Evolutionary conservation across 2,329 filamentous ascomycete genomes (phyloP).

Genomic region (Pseudogymnoascus destructans): DNA sequence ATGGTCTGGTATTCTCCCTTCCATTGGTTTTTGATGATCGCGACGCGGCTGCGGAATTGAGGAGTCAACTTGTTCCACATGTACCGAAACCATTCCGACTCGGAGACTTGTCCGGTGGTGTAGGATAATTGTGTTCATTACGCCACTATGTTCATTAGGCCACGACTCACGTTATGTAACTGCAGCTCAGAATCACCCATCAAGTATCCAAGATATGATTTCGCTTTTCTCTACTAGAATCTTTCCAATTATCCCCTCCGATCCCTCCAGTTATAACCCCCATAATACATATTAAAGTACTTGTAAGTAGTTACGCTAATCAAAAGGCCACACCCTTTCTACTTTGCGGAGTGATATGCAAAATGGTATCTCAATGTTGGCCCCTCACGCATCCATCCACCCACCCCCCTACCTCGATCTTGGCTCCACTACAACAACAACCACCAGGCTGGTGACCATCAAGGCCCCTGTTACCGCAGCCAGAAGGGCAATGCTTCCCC

Average conservation of each 20-base stretch:
- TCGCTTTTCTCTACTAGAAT: not conserved
- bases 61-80: too few species aligned
- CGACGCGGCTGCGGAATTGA: too few species aligned
- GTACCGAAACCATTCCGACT: too few species aligned
- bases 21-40: too few species aligned
- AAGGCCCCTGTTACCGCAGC: constrained; percentile 50
- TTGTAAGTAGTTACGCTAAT: not conserved
- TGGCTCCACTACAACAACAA: constrained; percentile 44
- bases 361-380: not conserved
- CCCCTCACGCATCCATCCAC: not conserved
- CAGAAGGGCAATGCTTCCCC: constrained; percentile 61
- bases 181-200: not conserved
- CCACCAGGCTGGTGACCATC: constrained; percentile 46
- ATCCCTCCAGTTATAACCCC: not conserved
- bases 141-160: too few species aligned
- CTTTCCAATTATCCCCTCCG: not conserved
- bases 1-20: too few species aligned
- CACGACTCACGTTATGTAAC: too few species aligned
- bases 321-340: not conserved
- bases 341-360: not conserved
- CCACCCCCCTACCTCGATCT: constrained; percentile 18
- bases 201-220: not conserved
- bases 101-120: too few species aligned
- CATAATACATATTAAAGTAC: not conserved
- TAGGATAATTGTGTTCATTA: too few species aligned